These are phyloP conservation scores for Lepidium didymum DNA, from an alignment of 345 rosid genomes.

Conservation along the genomic window DNA sequence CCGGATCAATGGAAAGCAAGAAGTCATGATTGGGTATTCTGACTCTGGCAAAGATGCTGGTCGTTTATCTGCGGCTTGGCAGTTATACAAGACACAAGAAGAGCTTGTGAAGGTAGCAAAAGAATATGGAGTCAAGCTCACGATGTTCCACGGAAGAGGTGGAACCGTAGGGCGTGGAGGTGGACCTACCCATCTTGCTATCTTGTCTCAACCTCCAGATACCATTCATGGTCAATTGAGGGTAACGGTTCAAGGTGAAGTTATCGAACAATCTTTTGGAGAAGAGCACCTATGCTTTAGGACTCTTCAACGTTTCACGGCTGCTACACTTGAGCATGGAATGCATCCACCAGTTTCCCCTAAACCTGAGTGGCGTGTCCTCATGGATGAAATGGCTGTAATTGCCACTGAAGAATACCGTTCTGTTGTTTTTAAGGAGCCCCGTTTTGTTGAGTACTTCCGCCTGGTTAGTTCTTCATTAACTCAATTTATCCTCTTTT, in stretches of 20 bases:
- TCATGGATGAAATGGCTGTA: conserved; percentile 94
- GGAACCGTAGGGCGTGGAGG: conserved; percentile 99
- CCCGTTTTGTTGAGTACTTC: conserved; percentile 91
- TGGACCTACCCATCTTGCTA: conserved; percentile 97
- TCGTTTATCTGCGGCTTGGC: conserved; percentile 94
- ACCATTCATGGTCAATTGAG: conserved; percentile 84
- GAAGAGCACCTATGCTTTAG: conserved; percentile 91
- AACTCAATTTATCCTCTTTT: neutral
- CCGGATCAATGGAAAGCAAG: conserved; percentile 86
- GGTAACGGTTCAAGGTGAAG: conserved; percentile 97
- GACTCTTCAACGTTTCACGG: conserved; percentile 91
- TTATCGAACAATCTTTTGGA: conserved; percentile 87
- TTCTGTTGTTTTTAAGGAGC: conserved; percentile 82
- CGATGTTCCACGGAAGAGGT: conserved; percentile 97
- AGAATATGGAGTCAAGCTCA: conserved; percentile 73
- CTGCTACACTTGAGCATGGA: conserved; percentile 95
- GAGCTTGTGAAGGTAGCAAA: conserved; percentile 90
- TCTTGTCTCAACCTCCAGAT: conserved; percentile 96
- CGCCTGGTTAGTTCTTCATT: conserved; percentile 57
- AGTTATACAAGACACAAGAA: conserved; percentile 86
- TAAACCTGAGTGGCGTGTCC: conserved; percentile 92
- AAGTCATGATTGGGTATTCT: conserved; percentile 97
- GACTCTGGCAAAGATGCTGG: conserved; percentile 99
- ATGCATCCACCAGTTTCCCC: conserved; percentile 96
- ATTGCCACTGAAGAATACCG: conserved; percentile 82